Base-by-base conservation (phyloP, 2,329 filamentous ascomycete genomes). In the Gnomoniopsis sp. region DNA sequence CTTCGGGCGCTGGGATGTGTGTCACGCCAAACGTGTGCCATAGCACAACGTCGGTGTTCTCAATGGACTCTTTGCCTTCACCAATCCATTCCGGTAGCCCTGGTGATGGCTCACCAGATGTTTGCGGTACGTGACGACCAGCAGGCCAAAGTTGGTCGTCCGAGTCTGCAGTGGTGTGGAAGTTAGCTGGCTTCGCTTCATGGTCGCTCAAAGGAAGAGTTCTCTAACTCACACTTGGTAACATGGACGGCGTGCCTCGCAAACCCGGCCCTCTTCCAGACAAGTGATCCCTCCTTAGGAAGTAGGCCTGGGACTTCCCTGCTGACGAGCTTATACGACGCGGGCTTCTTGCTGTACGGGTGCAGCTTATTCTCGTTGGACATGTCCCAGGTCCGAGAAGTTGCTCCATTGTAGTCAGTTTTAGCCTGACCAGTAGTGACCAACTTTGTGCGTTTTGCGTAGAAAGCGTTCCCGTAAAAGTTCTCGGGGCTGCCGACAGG, bases 1-100 rank as follows among this genome's bases (percentile, higher is more conserved):
- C 93, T 70, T 97, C 93, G 0, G 92, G 91, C 0, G 89, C 79
- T 0, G 93, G 92, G 78, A 96, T 93, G 71, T 96, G 93, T 0
- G 89, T 93, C 38, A 96, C 80, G 38, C 93, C 93, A 68, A 96
- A 97, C 0, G 91, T 96, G 75, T 96, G 92, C 92, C 92, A 97
- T 17, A 96, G 82, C 1, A 97, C 92, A 33, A 96, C 77, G 70
- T 97, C 90, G 0, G 87, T 90, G 77, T 96, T 89, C 57, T 89
- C 89, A 65, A 96, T 86, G 26, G 78, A 82, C 58, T 83, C 85
- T 49, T 76, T 76, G 14, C 89, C 86, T 61, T 91, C 84, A 23
- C 85, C 85, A 65, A 95, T 88, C 91, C 90, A 93, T 65, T 86
- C 80, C 0, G 89, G 88, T 2, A 96, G 77, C 34, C 91, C 91